Evolutionary conservation across 768 basidiomycete species (phyloP), one percentile per base, ranked within the genome.

Genomic region (Lentinula guzmanii): DNA sequence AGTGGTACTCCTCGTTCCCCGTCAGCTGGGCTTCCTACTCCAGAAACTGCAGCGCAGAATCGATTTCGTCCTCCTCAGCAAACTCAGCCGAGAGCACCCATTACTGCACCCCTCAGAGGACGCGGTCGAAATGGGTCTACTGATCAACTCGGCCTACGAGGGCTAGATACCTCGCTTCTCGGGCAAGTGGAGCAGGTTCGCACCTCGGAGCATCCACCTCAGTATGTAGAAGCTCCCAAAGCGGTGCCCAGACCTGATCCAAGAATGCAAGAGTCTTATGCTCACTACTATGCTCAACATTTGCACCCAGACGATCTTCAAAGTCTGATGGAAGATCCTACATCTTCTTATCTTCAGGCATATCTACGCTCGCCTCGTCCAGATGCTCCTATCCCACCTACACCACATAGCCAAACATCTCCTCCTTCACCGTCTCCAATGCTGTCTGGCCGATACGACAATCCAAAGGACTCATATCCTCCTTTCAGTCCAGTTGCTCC

Each of bases 341-440:
- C 82, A 0, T 80, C 81, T 0, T 75, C 82, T 13, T 88, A 86
- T 70, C 75, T 88, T 42, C 84, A 84, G 60, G 70, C 80, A 0
- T 88, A 86, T 67, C 74, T 84, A 21, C 81, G 62, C 31, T 80
- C 84, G 1, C 76, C 82, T 3, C 84, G 90, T 0, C 90, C 89
- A 0, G 83, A 85, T 61, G 90, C 89, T 0, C 91, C 91, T 16
- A 80, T 91, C 43, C 90, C 91, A 0, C 90, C 91, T 0, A 92
- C 91, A 0, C 90, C 89, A 3, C 87, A 89, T 59, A 86, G 82
- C 53, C 86, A 89, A 61, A 89, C 88, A 0, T 82, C 86, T 7
- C 87, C 88, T 1, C 87, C 88, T 0, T 86, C 89, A 0, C 90
- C 88, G 0, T 88, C 86, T 1, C 89, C 90, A 0, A 73, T 86